Evolutionary conservation across 805 yeast genomes (phyloP).

Genomic region (Schizosaccharomyces lindneri): DNA sequence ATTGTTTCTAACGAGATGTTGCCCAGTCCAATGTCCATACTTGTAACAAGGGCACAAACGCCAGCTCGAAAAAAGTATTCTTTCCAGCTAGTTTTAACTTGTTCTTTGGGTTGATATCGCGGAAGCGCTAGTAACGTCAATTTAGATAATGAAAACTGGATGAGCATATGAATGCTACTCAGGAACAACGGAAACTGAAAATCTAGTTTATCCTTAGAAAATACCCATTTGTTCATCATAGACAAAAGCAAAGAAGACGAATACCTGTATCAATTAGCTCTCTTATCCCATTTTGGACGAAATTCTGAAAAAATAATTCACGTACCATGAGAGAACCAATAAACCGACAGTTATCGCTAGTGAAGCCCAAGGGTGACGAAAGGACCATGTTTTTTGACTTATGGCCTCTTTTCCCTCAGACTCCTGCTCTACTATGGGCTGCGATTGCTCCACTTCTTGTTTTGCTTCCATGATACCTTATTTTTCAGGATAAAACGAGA

Average conservation of each 20-base stretch:
- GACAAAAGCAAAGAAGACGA: slow-evolving; percentile 16
- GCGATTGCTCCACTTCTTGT: too few relatives aligned
- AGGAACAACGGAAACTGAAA: slow-evolving; percentile 65
- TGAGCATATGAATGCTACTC: slow-evolving; percentile 46
- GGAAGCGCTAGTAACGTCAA: slow-evolving; percentile 24
- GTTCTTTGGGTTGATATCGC: slow-evolving; percentile 19
- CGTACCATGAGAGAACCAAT: too few relatives aligned
- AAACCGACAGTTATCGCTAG: too few relatives aligned
- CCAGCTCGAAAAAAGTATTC: slow-evolving; percentile 22
- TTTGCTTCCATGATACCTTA: too few relatives aligned
- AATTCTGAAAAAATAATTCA: too few relatives aligned
- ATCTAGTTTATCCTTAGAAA: slow-evolving; percentile 45
- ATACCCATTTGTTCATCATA: slow-evolving; percentile 89
- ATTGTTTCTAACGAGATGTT: slow-evolving; percentile 61
- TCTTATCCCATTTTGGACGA: background rate
- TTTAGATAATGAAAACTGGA: slow-evolving; percentile 32
- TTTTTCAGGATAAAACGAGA: too few relatives aligned
- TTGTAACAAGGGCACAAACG: slow-evolving; percentile 71
- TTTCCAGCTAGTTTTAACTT: slow-evolving; percentile 6
- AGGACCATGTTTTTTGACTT: too few relatives aligned
- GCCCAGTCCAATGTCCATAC: slow-evolving; percentile 85
- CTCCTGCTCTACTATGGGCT: too few relatives aligned
- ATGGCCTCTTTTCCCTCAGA: too few relatives aligned
- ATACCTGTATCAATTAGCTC: slow-evolving; percentile 11
- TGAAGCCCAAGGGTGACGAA: too few relatives aligned